Evolutionary conservation across 2,329 filamentous ascomycete species (phyloP).

Genomic region (Hypoxylon sp.): DNA sequence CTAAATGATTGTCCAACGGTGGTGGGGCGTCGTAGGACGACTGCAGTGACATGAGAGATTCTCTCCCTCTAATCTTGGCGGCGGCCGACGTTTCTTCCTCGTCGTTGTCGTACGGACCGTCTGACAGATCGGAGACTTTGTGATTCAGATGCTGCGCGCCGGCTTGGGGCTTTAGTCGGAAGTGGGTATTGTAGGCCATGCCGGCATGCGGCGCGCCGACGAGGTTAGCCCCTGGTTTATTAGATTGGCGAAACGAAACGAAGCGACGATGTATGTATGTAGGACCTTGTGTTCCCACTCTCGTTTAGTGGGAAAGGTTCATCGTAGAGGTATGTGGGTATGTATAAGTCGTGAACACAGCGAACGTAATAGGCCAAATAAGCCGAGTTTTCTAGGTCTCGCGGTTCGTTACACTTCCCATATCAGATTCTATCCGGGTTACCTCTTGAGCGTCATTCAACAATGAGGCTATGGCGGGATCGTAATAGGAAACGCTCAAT

Average conservation of each 20-base stretch:
- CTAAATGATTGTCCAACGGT: slow-evolving; percentile 12
- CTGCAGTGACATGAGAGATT: slow-evolving; percentile 46
- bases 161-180: slow-evolving; percentile 30
- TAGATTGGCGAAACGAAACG: slow-evolving; percentile 35
- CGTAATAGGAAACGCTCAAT: slow-evolving; percentile 1
- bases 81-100: slow-evolving; percentile 24
- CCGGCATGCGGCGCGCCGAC: background rate
- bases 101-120: slow-evolving; percentile 40
- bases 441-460: no score
- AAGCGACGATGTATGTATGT: slow-evolving; percentile 17
- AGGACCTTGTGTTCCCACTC: slow-evolving; percentile 1
- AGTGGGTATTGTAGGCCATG: slow-evolving; percentile 42
- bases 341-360: no score
- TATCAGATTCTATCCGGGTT: no score
- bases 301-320: no score
- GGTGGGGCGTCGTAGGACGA: slow-evolving; percentile 41
- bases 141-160: slow-evolving; percentile 38
- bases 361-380: background rate
- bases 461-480: slow-evolving; percentile 1
- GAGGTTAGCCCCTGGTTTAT: slow-evolving; percentile 21
- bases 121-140: slow-evolving; percentile 45
- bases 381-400: background rate
- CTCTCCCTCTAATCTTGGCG: slow-evolving; percentile 39
- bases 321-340: no score
- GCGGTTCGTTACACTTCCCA: slow-evolving; percentile 6